phyloP scores from a whole-genome alignment of 768 basidiomycete genomes.

The Collybia sordida region DNA sequence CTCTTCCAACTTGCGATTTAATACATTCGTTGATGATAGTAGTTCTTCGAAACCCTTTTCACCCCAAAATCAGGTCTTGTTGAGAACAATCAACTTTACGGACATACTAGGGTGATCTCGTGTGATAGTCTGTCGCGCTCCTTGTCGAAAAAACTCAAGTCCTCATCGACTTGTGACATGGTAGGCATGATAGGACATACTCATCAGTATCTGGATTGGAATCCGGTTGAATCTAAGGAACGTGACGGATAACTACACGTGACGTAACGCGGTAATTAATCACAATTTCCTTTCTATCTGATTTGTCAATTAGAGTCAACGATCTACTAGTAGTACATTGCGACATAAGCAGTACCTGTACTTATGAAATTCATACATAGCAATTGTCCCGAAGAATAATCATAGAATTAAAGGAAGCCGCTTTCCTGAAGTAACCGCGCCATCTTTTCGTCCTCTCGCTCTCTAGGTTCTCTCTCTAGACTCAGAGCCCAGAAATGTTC shows the following conservation, averaged over 20 bases:
- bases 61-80: constrained; percentile 1
- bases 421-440: constrained; percentile 85
- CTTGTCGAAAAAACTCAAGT: constrained; percentile 69
- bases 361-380: constrained; percentile 15
- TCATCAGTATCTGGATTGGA: no score
- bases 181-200: no score
- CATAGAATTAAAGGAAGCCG: constrained; percentile 64
- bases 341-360: constrained; percentile 19
- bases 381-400: no score
- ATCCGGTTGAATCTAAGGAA: no score
- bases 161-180: constrained; percentile 44
- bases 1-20: constrained; percentile 92
- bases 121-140: constrained; percentile 74
- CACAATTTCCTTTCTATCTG: no score
- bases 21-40: constrained; percentile 76
- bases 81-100: not conserved
- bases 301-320: no score
- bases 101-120: constrained; percentile 70
- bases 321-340: constrained; percentile 13
- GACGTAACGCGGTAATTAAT: no score
- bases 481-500: constrained; percentile 86
- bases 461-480: constrained; percentile 87
- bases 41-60: constrained; percentile 84
- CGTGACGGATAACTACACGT: no score
- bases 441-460: constrained; percentile 97